phyloP scores from a whole-genome alignment of 2,329 filamentous ascomycete genomes.

The Aureobasidium melanogenum region DNA sequence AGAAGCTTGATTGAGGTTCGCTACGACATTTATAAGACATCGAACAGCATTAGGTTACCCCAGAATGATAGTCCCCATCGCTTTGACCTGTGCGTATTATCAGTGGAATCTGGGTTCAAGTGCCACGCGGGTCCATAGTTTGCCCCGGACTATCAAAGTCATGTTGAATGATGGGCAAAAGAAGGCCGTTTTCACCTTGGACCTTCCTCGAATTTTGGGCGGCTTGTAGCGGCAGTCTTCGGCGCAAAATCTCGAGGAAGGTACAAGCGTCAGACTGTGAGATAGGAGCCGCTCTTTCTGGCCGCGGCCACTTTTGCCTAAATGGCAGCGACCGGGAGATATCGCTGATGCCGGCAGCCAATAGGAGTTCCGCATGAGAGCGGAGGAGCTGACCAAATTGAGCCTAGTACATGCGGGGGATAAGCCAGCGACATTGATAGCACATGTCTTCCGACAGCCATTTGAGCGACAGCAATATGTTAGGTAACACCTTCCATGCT shows the following conservation, averaged over 20 bases:
- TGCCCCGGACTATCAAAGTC: neutral
- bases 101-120: neutral
- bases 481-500: neutral
- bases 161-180: neutral
- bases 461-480: neutral
- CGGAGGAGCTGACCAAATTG: neutral
- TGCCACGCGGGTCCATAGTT: neutral
- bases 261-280: slow-evolving; percentile 5
- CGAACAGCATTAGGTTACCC: neutral
- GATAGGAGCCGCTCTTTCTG: neutral
- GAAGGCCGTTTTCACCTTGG: slow-evolving; percentile 1
- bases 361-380: neutral
- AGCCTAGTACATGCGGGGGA: neutral
- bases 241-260: neutral
- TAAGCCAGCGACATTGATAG: neutral
- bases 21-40: slow-evolving; percentile 2
- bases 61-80: slow-evolving; percentile 1
- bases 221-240: neutral
- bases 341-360: neutral
- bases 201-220: neutral
- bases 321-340: neutral
- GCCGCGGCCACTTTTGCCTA: neutral
- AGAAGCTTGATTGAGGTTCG: neutral
- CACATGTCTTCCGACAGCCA: neutral
- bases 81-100: slow-evolving; percentile 7